Evolutionary conservation across 192 early-diverging fungal genomes (phyloP), one percentile per base, ranked within the genome.

Genomic region (Coemansia sp.): DNA sequence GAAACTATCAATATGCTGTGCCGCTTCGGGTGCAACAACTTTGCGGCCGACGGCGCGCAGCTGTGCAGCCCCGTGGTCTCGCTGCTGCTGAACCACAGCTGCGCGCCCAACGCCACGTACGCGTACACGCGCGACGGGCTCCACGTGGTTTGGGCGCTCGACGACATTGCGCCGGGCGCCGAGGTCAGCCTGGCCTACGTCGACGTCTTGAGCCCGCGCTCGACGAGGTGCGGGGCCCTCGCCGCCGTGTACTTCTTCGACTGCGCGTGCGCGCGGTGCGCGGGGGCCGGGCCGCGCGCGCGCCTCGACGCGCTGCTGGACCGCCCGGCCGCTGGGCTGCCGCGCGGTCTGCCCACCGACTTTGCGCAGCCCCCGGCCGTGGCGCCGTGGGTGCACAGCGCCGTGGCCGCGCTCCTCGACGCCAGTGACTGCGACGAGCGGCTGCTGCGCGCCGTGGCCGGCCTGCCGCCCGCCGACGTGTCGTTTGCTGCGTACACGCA

Each of bases 61-160:
- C 27, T 78, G 36, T 70, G 68, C 35, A 66, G 68, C 30, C 75
- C 75, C 22, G 29, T 78, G 35, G 53, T 54, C 0, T 67, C 75
- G 0, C 30, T 71, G 29, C 41, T 71, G 53, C 52, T 78, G 43
- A 78, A 78, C 60, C 75, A 78, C 60, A 68, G 64, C 32, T 78
- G 75, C 46, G 9, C 35, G 14, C 75, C 68, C 5, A 78, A 67
- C 3, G 63, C 64, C 17, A 23, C 40, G 2, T 60, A 60, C 45
- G 43, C 52, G 0, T 71, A 59, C 36, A 17, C 36, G 0, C 13
- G 1, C 1, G 18, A n/a, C 4, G 69, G 75, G 4, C 6, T 25
- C 4, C 64, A 68, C 39, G 29, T 51, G 19, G 54, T 78, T 10
- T 36, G 41, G 7, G 69, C 69, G 5, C 53, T 78, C 17, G 39